A percentile compares a stretch with the other conserved stretches of the same genome.
Evolutionary conservation across 306 rosid genomes (phyloP).

Genomic region (Quercus mongolica): DNA sequence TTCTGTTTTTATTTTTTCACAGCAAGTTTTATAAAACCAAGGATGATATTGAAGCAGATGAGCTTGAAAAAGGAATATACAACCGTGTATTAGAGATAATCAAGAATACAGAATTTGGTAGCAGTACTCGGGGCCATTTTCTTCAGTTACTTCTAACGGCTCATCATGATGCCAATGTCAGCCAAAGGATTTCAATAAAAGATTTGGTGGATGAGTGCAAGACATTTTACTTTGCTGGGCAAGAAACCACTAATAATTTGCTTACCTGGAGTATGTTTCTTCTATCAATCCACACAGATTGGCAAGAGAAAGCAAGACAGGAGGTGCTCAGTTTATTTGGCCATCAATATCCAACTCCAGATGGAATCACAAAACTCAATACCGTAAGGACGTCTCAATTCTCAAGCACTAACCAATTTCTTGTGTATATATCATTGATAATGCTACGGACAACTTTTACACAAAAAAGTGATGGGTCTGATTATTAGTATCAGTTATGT

Average conservation of each 20-base stretch:
- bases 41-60: slow-evolving; percentile 16
- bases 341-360: neutral
- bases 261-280: slow-evolving; percentile 28
- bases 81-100: neutral
- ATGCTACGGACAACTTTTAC: too few relatives aligned
- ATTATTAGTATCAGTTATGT: too few relatives aligned
- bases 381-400: neutral
- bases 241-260: slow-evolving; percentile 29
- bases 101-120: slow-evolving; percentile 8
- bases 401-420: neutral
- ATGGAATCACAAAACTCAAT: slow-evolving; percentile 16
- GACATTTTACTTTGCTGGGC: slow-evolving; percentile 25
- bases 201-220: slow-evolving; percentile 34
- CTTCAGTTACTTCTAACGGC: slow-evolving; percentile 27
- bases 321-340: slow-evolving; percentile 1
- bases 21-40: slow-evolving; percentile 22
- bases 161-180: slow-evolving; percentile 14
- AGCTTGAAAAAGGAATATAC: slow-evolving; percentile 6
- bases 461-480: too few relatives aligned
- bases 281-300: slow-evolving; percentile 27
- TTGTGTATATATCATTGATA: neutral
- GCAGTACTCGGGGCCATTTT: slow-evolving; percentile 24
- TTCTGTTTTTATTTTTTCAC: neutral
- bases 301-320: slow-evolving; percentile 36
- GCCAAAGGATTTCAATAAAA: slow-evolving; percentile 16